Conservation (phyloP, 202 grass and related monocot species). For the Zoysia matrella region DNA sequence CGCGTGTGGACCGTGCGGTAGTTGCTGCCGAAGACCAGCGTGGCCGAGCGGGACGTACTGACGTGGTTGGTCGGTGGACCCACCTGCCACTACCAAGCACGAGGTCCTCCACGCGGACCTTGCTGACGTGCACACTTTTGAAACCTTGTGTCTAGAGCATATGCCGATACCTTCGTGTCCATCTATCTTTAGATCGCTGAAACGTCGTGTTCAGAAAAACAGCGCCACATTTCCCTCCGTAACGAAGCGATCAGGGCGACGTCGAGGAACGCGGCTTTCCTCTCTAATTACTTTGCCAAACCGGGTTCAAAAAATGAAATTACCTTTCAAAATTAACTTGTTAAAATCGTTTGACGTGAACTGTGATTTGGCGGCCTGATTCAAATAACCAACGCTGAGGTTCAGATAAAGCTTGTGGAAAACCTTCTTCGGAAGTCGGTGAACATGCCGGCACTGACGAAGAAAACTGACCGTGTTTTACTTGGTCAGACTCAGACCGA, state of each 20-base stretch:
- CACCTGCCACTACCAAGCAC: not conserved
- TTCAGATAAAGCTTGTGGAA: not conserved
- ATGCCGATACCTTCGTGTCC: no score
- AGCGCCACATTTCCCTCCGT: not conserved
- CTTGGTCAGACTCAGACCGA: constrained; percentile 1
- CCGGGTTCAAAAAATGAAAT: not conserved
- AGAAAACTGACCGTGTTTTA: not conserved
- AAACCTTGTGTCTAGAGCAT: constrained; percentile 1
- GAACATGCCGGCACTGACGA: not conserved
- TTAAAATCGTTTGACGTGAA: not conserved
- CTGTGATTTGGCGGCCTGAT: not conserved
- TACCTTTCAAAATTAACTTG: not conserved
- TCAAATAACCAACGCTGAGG: not conserved
- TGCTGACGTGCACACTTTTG: not conserved
- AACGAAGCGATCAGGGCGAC: no score
- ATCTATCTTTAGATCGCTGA: not conserved
- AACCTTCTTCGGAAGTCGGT: not conserved
- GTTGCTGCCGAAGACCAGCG: no score
- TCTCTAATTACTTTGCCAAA: not conserved
- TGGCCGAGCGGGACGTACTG: constrained; percentile 14
- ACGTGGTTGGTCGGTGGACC: not conserved
- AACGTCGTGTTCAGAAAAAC: not conserved
- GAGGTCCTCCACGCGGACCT: not conserved
- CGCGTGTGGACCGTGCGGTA: no score
- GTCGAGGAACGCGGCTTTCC: not conserved